These are phyloP conservation scores for Apiospora hydei DNA, from an alignment of 2,329 filamentous ascomycete species.

Conservation along the genomic window DNA sequence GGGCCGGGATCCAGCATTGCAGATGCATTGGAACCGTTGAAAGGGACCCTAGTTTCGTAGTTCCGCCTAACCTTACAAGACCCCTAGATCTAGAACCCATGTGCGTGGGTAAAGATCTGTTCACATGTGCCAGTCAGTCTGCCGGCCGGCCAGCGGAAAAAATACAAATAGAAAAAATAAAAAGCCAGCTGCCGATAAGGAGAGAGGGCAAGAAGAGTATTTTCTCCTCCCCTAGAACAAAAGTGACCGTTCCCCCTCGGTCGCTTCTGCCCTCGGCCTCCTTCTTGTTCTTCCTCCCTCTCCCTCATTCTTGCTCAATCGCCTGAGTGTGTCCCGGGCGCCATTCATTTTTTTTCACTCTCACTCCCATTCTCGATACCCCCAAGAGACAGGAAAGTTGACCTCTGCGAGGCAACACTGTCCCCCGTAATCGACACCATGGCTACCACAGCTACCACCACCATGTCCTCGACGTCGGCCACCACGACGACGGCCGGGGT, in stretches of 20 bases:
- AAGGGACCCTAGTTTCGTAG: conserved; percentile 1
- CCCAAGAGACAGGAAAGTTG: too few relatives aligned
- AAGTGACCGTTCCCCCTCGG: conserved; percentile 13
- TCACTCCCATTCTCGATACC: background rate
- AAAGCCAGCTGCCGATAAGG: conserved; percentile 4
- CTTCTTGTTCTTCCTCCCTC: background rate
- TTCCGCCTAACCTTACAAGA: conserved; percentile 11
- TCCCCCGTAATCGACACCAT: background rate
- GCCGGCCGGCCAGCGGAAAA: background rate
- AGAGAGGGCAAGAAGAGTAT: background rate
- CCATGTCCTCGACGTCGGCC: conserved; percentile 16
- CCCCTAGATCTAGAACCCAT: conserved; percentile 22
- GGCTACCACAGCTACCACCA: conserved; percentile 23
- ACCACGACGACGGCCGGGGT: conserved; percentile 8
- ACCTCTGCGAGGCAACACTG: conserved; percentile 9
- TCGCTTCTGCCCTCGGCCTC: background rate
- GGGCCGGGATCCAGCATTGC: conserved; percentile 13
- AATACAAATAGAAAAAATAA: background rate
- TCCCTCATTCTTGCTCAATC: background rate
- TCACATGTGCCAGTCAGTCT: conserved; percentile 6
- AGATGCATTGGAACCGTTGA: conserved; percentile 18
- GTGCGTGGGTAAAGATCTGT: conserved; percentile 16
- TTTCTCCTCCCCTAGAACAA: background rate
- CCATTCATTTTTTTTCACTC: background rate
- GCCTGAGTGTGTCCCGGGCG: background rate